phyloP scores from a whole-genome alignment of 768 basidiomycete species.

The Boletus patriciae region DNA sequence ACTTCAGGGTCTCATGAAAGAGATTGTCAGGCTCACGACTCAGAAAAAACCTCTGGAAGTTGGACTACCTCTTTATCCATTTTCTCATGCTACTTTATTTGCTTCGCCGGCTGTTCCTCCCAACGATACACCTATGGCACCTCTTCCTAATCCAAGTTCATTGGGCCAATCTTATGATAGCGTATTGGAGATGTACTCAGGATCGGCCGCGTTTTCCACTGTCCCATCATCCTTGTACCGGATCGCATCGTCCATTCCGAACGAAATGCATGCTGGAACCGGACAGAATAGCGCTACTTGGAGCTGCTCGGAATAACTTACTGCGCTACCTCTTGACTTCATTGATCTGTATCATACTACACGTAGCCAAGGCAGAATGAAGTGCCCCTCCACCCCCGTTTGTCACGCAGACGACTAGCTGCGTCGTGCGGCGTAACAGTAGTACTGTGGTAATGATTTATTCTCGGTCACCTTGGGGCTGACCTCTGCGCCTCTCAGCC shows the following conservation, averaged over 20 bases:
- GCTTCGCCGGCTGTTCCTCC: slow-evolving; percentile 44
- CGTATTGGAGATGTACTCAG: slow-evolving; percentile 12
- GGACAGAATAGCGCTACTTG: slow-evolving; percentile 7
- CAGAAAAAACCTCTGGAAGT: slow-evolving; percentile 80
- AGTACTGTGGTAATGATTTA: neutral
- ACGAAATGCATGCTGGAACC: slow-evolving; percentile 4
- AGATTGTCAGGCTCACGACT: slow-evolving; percentile 79
- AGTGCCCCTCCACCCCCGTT: neutral
- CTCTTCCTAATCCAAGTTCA: slow-evolving; percentile 28
- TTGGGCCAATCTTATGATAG: slow-evolving; percentile 5
- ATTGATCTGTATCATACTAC: slow-evolving; percentile 7
- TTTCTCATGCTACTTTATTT: slow-evolving; percentile 69
- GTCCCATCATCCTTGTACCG: slow-evolving; percentile 4
- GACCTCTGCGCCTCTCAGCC: slow-evolving; percentile 46
- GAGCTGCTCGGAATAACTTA: slow-evolving; percentile 11
- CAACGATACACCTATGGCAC: slow-evolving; percentile 30
- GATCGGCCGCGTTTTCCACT: neutral
- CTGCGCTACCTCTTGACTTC: slow-evolving; percentile 1
- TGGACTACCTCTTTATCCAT: slow-evolving; percentile 77
- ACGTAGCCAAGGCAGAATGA: neutral
- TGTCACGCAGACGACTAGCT: neutral
- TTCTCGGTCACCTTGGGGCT: slow-evolving; percentile 22
- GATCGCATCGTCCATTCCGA: slow-evolving; percentile 3
- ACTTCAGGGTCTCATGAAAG: slow-evolving; percentile 79
- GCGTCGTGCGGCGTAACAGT: neutral